Base-by-base conservation (phyloP, 2,329 filamentous ascomycete species). In the Tetracladium maxilliforme region DNA sequence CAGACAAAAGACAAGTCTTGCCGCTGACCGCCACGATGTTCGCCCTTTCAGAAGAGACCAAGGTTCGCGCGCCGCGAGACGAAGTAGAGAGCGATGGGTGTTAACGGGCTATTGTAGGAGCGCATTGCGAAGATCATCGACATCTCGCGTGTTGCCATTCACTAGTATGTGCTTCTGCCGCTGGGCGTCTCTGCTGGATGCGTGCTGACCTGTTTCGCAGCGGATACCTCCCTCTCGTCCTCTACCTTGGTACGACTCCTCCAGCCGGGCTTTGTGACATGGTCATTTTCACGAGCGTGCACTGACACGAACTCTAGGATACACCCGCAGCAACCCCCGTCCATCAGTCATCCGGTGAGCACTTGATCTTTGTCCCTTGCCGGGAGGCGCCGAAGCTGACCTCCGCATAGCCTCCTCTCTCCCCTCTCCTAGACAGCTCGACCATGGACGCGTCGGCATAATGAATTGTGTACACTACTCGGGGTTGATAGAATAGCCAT, bases 41-140 rank as follows among this genome's bases (percentile, higher is more conserved):
- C 35, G 48, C 61, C 45, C 75, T 95, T 39, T 95, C 90, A 25
- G 90, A 98, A 58, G 90, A 98, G 63, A 84, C 86, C 48, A 95
- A 95, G 78, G 87, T 92, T 49, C 38, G 49, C 23, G 18, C 14
- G 16, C 22, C 22, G 22, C 22, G 19, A 6, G 14, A 19, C 13
- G 10, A 12, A 22, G 16, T 19, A 15, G 14, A 18, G 8, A 12
- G 26, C 24, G 25, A 9, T 8, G 24, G 19, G 22, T 30, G 21
- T 25, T 27, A 22, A 26, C 33, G 44, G 22, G 46, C 23, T 26
- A 25, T 14, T 26, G 38, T 43, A 94, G 87, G 90, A 98, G 76
- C 84, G 90, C 65, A 93, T 98, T 57, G 76, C 81, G 47, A 87
- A 86, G 65, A 69, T 95, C 60, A 90, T 98, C 52, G 90, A 95